Base-by-base conservation (phyloP, 2,329 filamentous ascomycete species). In the Stagonosporopsis vannaccii region DNA sequence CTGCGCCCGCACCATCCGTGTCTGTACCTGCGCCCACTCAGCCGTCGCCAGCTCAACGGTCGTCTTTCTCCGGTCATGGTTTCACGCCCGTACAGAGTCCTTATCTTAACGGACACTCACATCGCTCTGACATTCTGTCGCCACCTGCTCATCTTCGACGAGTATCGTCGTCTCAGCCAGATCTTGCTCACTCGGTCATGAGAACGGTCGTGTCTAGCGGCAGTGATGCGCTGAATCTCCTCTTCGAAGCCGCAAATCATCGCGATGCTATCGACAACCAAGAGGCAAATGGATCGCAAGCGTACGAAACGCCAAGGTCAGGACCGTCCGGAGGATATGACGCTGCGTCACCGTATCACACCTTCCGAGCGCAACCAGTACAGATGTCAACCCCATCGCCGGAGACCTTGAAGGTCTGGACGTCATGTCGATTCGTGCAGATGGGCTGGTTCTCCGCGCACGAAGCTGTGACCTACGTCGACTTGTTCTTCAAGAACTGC, bases 371-470 rank as follows among this genome's bases (percentile, higher is more conserved):
- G 25, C 71, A 73, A 49, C 70, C 73, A 3, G 73, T 77, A 49
- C 74, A 73, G 41, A 76, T 76, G 63, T 76, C 75, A 11, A 71
- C 71, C 11, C 72, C 72, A 11, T 74, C 71, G 4, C 70, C 70
- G n/a, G 72, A 75, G 44, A 78, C 78, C 9, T 69, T 82, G 30
- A 73, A 75, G 46, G 66, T 79, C 17, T 83, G 81, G 81, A 79
- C 80, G 15, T 70, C 76, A 3, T 82, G 80, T 62, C 78, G 82
- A 0, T 85, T 84, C 61, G 81, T 84, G 17, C 80, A 79, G 54
- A 83, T 83, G 80, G 82, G 82, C 0, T 84, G 81, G 82, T 81
- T 85, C 51, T 81, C 81, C 0, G 81, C 83, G 3, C 76, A 80
- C 50, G 83, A 85, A 63, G 82, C 82, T 9, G 77, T 84, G 1